phyloP scores from a whole-genome alignment of 257 asterid species.

The Rauvolfia tetraphylla region DNA sequence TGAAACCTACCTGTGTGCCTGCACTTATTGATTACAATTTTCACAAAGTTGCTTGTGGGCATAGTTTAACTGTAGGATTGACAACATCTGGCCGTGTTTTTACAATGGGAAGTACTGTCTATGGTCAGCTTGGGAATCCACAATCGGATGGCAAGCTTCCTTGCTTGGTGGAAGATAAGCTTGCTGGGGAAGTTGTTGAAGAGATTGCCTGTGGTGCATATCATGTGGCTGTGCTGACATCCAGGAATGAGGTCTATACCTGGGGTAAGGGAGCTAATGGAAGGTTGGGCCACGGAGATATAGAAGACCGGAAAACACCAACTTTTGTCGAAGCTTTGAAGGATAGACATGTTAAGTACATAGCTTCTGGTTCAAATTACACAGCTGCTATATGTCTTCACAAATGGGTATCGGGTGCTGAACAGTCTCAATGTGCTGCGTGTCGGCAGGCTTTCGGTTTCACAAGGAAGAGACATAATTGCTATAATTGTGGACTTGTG shows the following conservation, averaged over 20 bases:
- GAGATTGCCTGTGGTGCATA: conserved; percentile 82
- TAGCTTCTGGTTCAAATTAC: conserved; percentile 91
- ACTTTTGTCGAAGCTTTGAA: conserved; percentile 71
- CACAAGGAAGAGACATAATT: conserved; percentile 88
- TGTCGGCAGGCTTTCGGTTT: conserved; percentile 94
- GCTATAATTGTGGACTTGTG: conserved; percentile 94
- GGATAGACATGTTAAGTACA: conserved; percentile 78
- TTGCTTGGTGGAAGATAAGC: conserved; percentile 70
- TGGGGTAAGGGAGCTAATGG: conserved; percentile 99
- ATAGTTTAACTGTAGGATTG: conserved; percentile 77
- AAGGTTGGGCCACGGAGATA: conserved; percentile 91
- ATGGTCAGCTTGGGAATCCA: conserved; percentile 89
- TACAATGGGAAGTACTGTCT: conserved; percentile 91
- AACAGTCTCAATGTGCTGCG: conserved; percentile 91
- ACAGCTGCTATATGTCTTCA: conserved; percentile 80
- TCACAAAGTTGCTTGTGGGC: conserved; percentile 81
- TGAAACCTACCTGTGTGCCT: conserved; percentile 86
- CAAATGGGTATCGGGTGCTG: conserved; percentile 89
- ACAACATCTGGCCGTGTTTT: conserved; percentile 75
- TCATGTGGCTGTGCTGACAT: conserved; percentile 78
- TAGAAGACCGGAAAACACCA: conserved; percentile 79
- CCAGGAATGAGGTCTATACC: conserved; percentile 79
- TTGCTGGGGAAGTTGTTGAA: conserved; percentile 58
- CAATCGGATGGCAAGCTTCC: conserved; percentile 77
- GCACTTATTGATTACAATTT: conserved; percentile 85